Conservation (phyloP, 169 alveolate genomes). For the Neospora caninum region DNA sequence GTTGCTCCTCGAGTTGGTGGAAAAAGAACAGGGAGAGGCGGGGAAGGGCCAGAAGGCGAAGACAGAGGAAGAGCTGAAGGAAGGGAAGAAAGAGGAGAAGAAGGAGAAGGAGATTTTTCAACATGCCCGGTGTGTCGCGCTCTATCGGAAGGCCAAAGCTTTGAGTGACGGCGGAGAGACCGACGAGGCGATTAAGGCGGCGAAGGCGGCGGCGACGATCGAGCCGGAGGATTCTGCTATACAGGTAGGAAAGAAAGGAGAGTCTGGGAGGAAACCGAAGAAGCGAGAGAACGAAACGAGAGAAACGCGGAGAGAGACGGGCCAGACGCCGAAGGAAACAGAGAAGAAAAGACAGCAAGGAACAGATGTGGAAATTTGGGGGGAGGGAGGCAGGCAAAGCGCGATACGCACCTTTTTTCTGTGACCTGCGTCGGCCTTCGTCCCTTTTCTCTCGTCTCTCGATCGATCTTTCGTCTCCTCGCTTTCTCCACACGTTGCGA, state of each 20-base stretch:
- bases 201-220: neutral
- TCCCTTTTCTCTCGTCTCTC: too few relatives aligned
- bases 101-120: neutral
- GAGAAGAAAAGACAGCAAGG: neutral
- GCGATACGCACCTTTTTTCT: too few relatives aligned
- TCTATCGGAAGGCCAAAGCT: conserved; percentile 6
- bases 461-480: too few relatives aligned
- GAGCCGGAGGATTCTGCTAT: neutral
- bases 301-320: neutral
- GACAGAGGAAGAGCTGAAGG: neutral
- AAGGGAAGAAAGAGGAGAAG: neutral
- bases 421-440: too few relatives aligned
- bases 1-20: neutral
- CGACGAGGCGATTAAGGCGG: neutral
- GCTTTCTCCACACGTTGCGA: too few relatives aligned
- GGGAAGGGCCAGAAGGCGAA: neutral
- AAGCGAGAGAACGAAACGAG: neutral
- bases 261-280: too few relatives aligned
- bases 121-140: neutral
- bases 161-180: neutral
- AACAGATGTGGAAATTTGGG: too few relatives aligned
- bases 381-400: too few relatives aligned
- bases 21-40: neutral
- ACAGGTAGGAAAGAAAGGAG: neutral
- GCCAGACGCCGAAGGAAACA: neutral